Percentiles rank a stretch among this genome's conserved stretches.
These are phyloP conservation scores for Cornus controversa DNA, from an alignment of 148 eudicot genomes.

Conservation along the genomic window DNA sequence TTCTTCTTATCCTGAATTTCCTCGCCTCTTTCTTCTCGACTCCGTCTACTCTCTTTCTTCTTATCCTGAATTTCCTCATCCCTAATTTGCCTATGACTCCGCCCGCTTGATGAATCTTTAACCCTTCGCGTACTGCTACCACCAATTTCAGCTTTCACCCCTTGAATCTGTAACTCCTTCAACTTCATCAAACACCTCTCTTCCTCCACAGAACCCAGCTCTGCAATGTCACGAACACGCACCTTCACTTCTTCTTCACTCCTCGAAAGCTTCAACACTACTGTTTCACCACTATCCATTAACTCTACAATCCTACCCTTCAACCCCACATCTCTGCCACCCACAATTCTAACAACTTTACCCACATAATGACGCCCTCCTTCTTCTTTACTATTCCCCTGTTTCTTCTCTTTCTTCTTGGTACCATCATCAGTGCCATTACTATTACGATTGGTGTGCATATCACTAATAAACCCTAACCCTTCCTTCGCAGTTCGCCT, in stretches of 20 bases:
- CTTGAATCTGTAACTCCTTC: slow-evolving; percentile 51
- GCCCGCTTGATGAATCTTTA: not conserved
- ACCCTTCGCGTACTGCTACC: slow-evolving; percentile 17
- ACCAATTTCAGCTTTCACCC: slow-evolving; percentile 20
- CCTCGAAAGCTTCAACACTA: slow-evolving; percentile 49
- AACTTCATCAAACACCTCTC: slow-evolving; percentile 66
- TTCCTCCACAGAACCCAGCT: slow-evolving; percentile 71
- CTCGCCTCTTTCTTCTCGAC: slow-evolving; percentile 32
- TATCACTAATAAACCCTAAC: slow-evolving; percentile 53
- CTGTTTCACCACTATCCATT: slow-evolving; percentile 25
- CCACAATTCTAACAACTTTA: slow-evolving; percentile 58
- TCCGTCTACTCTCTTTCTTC: slow-evolving; percentile 32
- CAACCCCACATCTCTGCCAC: slow-evolving; percentile 56
- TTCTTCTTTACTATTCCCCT: slow-evolving; percentile 8
- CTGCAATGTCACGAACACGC: slow-evolving; percentile 48
- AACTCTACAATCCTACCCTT: slow-evolving; percentile 55
- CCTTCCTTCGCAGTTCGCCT: slow-evolving; percentile 64
- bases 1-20: slow-evolving; percentile 16
- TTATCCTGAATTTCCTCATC: slow-evolving; percentile 21
- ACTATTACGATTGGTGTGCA: no score
- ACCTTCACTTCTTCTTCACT: slow-evolving; percentile 48
- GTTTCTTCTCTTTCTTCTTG: slow-evolving; percentile 18
- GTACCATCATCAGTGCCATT: not conserved
- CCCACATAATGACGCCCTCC: slow-evolving; percentile 26
- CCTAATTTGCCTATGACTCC: slow-evolving; percentile 23